These are phyloP conservation scores for Yarrowia sp. DNA, from an alignment of 805 yeast genomes.

Conservation along the genomic window DNA sequence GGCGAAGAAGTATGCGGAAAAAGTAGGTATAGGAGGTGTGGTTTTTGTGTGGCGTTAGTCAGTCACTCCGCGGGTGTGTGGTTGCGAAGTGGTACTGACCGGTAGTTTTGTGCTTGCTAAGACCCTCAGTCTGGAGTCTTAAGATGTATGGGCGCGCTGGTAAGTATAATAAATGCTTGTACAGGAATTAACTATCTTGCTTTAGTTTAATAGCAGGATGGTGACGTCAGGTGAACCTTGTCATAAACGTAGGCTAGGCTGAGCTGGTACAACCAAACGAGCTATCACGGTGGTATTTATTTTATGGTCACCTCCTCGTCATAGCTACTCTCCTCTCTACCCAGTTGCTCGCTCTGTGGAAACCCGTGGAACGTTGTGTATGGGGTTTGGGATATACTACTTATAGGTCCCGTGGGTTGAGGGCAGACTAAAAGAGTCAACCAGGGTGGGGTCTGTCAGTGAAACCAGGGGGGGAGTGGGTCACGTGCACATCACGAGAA, in stretches of 20 bases:
- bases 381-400: neutral
- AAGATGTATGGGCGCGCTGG: neutral
- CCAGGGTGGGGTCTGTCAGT: too few relatives aligned
- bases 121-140: neutral
- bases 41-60: neutral
- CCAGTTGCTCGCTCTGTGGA: neutral
- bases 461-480: too few relatives aligned
- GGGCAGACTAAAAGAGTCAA: too few relatives aligned
- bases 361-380: neutral
- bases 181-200: slow-evolving; percentile 4
- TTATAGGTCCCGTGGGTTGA: neutral
- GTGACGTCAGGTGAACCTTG: neutral
- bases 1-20: neutral
- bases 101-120: neutral
- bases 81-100: neutral
- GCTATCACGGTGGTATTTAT: too few relatives aligned
- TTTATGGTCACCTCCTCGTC: too few relatives aligned
- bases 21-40: neutral
- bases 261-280: too few relatives aligned
- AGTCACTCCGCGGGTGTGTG: neutral
- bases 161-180: neutral
- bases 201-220: neutral
- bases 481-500: neutral
- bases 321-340: too few relatives aligned
- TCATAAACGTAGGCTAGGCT: neutral